Percentiles rank a stretch among this genome's conserved stretches.
Evolutionary conservation across 1,284 basidiomycete genomes (phyloP).

Genomic region (Takashimella koratensis): DNA sequence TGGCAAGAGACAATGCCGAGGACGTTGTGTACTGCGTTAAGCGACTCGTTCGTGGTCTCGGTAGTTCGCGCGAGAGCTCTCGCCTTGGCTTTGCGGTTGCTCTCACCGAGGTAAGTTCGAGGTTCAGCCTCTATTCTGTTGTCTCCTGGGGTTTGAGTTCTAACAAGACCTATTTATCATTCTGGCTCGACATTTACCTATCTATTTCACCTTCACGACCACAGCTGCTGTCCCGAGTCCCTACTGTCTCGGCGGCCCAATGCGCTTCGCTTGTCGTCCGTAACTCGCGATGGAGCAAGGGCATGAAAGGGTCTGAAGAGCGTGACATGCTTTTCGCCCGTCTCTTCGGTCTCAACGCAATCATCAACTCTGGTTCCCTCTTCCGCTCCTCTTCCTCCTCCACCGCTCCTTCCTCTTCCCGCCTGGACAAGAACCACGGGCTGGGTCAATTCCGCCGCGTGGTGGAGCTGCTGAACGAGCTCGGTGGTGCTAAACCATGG

Average conservation of each 20-base stretch:
- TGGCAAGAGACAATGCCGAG: constrained; percentile 66
- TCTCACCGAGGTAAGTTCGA: constrained; percentile 74
- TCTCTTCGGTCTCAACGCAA: constrained; percentile 78
- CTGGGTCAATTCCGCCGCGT: constrained; percentile 62
- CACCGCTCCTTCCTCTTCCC: neutral
- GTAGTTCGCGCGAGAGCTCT: constrained; percentile 87
- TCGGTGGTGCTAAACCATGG: constrained; percentile 86
- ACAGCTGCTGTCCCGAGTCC: constrained; percentile 74
- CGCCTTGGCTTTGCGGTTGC: constrained; percentile 92
- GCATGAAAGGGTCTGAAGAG: constrained; percentile 84
- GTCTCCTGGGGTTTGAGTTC: too few relatives aligned
- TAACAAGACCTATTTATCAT: neutral
- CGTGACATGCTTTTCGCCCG: constrained; percentile 89
- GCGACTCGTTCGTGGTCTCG: constrained; percentile 77
- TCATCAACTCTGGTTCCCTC: constrained; percentile 76
- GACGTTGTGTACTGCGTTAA: constrained; percentile 87
- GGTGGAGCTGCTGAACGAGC: constrained; percentile 61
- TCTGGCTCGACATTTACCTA: constrained; percentile 8
- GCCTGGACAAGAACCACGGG: neutral
- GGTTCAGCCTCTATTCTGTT: constrained; percentile 5
- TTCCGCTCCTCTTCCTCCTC: constrained; percentile 59
- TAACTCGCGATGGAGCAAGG: constrained; percentile 63
- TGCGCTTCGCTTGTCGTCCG: constrained; percentile 70
- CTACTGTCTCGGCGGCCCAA: constrained; percentile 71
- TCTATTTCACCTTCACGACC: too few relatives aligned